Evolutionary conservation across 441 rosid species (phyloP).

Genomic region (Capsella rubella): DNA sequence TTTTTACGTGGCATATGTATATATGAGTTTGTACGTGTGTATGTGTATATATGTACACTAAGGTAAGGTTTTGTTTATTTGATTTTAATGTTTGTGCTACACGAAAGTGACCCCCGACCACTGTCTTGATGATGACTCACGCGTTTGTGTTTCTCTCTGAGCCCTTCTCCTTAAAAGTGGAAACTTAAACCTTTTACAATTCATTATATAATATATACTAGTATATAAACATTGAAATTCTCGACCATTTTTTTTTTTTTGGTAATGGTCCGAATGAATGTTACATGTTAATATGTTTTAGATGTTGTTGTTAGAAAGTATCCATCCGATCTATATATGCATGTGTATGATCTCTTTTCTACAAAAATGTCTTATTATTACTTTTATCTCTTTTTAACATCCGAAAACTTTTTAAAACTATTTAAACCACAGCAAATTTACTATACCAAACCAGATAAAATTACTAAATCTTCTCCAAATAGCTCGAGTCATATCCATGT

Average conservation of each 20-base stretch:
- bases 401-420: background rate
- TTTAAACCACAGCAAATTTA: background rate
- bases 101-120: constrained; percentile 42
- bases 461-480: background rate
- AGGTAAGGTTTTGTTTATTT: constrained; percentile 21
- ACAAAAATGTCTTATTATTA: background rate
- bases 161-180: background rate
- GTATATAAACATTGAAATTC: background rate
- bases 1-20: constrained; percentile 39
- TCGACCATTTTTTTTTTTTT: background rate
- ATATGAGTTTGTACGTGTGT: constrained; percentile 25
- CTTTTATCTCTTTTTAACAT: background rate
- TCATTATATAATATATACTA: background rate
- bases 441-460: background rate
- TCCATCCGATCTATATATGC: background rate
- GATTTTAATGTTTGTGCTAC: constrained; percentile 20
- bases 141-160: constrained; percentile 38
- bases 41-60: constrained; percentile 38
- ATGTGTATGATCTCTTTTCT: background rate
- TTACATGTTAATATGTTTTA: background rate
- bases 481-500: background rate
- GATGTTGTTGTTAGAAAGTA: background rate
- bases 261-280: background rate
- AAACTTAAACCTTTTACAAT: background rate
- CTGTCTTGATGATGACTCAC: constrained; percentile 39